These are phyloP conservation scores for Cutaneotrichosporon sp. DNA, from an alignment of 1,284 basidiomycete species.

Conservation along the genomic window DNA sequence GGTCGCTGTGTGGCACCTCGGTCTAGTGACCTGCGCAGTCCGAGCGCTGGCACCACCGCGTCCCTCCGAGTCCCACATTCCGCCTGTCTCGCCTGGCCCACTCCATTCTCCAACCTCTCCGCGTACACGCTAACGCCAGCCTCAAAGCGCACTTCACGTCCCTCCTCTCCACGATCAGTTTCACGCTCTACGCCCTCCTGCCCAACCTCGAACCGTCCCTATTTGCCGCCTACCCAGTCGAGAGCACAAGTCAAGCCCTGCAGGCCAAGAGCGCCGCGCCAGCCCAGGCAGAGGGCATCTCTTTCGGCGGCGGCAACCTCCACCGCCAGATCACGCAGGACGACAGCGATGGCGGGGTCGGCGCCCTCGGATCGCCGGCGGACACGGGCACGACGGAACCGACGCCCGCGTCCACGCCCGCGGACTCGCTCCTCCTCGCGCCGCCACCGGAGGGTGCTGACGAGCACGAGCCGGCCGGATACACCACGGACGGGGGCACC, in stretches of 20 bases:
- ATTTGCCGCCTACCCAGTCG: slow-evolving; percentile 38
- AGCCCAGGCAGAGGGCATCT: not conserved
- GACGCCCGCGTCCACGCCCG: slow-evolving; percentile 18
- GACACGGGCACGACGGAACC: slow-evolving; percentile 16
- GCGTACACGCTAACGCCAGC: slow-evolving; percentile 19
- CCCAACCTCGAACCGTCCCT: slow-evolving; percentile 45
- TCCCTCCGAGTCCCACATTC: too few relatives aligned
- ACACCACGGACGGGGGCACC: not conserved
- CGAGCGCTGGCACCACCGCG: too few relatives aligned
- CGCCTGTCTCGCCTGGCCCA: too few relatives aligned
- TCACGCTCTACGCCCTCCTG: slow-evolving; percentile 47
- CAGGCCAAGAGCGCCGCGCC: slow-evolving; percentile 11
- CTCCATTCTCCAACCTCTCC: too few relatives aligned
- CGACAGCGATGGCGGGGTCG: slow-evolving; percentile 1
- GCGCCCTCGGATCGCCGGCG: slow-evolving; percentile 3
- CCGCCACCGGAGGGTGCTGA: not conserved
- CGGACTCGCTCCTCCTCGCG: slow-evolving; percentile 26
- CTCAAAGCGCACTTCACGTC: slow-evolving; percentile 46
- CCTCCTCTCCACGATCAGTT: slow-evolving; percentile 43
- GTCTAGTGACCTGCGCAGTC: too few relatives aligned
- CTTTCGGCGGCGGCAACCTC: not conserved
- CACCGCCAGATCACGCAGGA: slow-evolving; percentile 1
- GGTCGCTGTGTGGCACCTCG: too few relatives aligned
- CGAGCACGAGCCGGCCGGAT: not conserved
- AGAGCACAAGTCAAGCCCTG: slow-evolving; percentile 37